Base-by-base conservation (phyloP, 106 monocot species). In the Gastrodia elata region DNA sequence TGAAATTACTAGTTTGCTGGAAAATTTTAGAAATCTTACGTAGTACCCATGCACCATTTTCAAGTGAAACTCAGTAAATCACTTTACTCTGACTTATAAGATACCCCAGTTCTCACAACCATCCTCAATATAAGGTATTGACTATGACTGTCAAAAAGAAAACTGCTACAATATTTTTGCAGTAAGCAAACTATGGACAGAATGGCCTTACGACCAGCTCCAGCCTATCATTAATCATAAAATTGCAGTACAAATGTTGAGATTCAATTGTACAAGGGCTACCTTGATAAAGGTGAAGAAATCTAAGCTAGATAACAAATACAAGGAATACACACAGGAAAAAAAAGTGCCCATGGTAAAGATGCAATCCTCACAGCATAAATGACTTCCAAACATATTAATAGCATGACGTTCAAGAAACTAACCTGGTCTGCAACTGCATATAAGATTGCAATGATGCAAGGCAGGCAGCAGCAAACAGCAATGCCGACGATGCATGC, bases 361-460 rank as follows among this genome's bases (percentile, higher is more conserved):
- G 26, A 57, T 57, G 57, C 26, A 5, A 57, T 57, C 25, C 26
- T 57, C 8, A 61, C 20, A 32, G 11, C 30, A 61, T 28, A 42
- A n/a, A 16, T 20, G 13, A 72, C 35, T 20, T 55, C 32, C 9
- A 26, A 41, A 40, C 5, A 26, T 5, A 25, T 22, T 28, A 38
- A 74, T 22, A 57, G 25, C 2, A 61, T 5, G 14, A 22, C 46
- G 39, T 49, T 1, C 30, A 61, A 4, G 39, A 25, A 1, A 44
- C 16, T 28, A 58, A 87, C 87, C 87, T 87, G 84, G 78, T 87
- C 84, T 70, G 84, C 73, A 20, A 87, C 87, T 40, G 81, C 79
- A 81, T 87, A 87, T 44, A 87, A 73, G 75, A 87, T 79, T 70
- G 87, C 87, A 42, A 84, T 87, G 65, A 87, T 82, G 68, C 87